These are phyloP conservation scores for Sutorius eximius DNA, from an alignment of 1,284 basidiomycete genomes.

Conservation along the genomic window DNA sequence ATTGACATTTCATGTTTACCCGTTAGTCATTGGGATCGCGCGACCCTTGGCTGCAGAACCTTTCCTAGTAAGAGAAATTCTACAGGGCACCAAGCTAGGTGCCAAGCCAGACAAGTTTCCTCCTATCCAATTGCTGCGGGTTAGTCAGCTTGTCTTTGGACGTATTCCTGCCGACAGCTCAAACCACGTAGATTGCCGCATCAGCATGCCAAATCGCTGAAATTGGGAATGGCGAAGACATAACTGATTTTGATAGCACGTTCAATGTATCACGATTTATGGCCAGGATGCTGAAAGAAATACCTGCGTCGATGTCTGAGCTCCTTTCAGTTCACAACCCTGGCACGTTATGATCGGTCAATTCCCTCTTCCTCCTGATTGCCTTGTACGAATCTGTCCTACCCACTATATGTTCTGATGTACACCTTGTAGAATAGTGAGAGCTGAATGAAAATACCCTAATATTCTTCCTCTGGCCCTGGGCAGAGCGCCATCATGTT, in stretches of 20 bases:
- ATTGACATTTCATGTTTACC: background rate
- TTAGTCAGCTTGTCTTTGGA: conserved; percentile 15
- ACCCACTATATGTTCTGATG: background rate
- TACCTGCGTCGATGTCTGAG: conserved; percentile 34
- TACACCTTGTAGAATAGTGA: conserved; percentile 14
- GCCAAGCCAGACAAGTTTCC: conserved; percentile 35
- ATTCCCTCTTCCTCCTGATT: background rate
- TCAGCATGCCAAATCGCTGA: conserved; percentile 33
- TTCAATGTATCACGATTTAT: conserved; percentile 36
- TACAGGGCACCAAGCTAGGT: conserved; percentile 35
- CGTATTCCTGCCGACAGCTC: background rate
- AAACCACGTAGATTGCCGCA: conserved; percentile 28
- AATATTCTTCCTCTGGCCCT: conserved; percentile 14
- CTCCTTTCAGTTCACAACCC: conserved; percentile 22
- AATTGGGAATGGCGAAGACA: conserved; percentile 34
- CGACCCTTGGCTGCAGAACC: conserved; percentile 47
- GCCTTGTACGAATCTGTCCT: background rate
- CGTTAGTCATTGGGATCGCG: conserved; percentile 42
- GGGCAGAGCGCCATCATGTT: conserved; percentile 50
- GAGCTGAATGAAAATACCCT: background rate
- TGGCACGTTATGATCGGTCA: background rate
- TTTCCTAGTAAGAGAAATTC: conserved; percentile 39
- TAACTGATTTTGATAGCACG: conserved; percentile 33
- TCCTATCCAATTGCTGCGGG: conserved; percentile 28
- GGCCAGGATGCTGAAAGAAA: conserved; percentile 32